Evolutionary conservation across 257 asterid genomes (phyloP).

Genomic region (Ophiorrhiza pumila): DNA sequence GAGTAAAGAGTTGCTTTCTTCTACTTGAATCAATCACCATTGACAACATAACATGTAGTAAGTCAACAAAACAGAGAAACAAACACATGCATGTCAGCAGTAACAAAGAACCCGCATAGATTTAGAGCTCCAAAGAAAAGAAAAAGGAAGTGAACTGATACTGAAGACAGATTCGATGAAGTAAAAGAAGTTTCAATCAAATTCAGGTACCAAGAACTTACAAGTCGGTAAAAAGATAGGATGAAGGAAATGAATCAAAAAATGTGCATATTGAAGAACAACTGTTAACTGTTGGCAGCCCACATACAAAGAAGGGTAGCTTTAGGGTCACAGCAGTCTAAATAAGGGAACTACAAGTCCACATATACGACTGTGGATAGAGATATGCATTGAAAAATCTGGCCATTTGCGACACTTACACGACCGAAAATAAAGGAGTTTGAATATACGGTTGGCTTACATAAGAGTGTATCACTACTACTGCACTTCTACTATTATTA

Average conservation of each 20-base stretch:
- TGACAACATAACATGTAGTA: background rate
- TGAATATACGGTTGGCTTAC: background rate
- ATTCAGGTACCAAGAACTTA: conserved; percentile 4
- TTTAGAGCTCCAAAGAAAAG: background rate
- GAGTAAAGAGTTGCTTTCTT: background rate
- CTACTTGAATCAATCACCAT: background rate
- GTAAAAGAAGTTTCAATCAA: background rate
- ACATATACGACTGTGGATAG: background rate
- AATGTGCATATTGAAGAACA: conserved; percentile 10
- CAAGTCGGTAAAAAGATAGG: background rate
- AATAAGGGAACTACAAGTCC: background rate
- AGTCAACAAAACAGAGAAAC: background rate
- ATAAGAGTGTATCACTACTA: background rate
- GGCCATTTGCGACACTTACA: background rate
- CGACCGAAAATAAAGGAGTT: background rate
- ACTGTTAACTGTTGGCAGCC: background rate
- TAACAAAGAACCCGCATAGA: background rate
- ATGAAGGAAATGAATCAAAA: background rate
- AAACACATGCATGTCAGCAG: conserved; percentile 3
- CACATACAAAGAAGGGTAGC: background rate
- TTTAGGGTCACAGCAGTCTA: background rate
- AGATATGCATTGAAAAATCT: conserved; percentile 3
- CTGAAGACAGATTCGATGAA: background rate
- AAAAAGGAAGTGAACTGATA: background rate
- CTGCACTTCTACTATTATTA: background rate